phyloP scores from a whole-genome alignment of 257 asterid species.

The Salvia splendens region DNA sequence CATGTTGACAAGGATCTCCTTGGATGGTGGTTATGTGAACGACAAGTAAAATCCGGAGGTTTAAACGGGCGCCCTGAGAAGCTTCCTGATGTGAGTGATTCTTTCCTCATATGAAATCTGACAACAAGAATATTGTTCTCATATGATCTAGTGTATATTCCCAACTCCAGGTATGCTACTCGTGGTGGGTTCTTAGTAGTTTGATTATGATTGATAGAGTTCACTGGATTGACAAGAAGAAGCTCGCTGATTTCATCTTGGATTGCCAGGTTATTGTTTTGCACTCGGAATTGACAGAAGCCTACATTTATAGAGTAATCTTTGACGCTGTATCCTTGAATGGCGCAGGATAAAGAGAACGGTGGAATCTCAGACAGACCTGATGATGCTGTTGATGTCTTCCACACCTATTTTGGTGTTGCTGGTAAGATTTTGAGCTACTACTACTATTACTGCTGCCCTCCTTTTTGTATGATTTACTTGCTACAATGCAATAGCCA shows the following conservation, averaged over 20 bases:
- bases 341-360: slow-evolving; percentile 74
- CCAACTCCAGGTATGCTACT: slow-evolving; percentile 83
- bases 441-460: no score
- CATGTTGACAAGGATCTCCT: slow-evolving; percentile 95
- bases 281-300: no score
- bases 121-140: background rate
- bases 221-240: slow-evolving; percentile 88
- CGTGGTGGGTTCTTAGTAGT: slow-evolving; percentile 99
- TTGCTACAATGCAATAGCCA: no score
- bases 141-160: background rate
- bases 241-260: slow-evolving; percentile 75
- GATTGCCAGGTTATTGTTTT: slow-evolving; percentile 68
- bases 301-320: background rate
- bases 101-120: slow-evolving; percentile 5
- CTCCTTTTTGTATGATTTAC: no score
- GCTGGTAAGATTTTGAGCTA: slow-evolving; percentile 57
- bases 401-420: slow-evolving; percentile 83
- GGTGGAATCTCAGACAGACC: slow-evolving; percentile 98
- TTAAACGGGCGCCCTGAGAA: slow-evolving; percentile 98
- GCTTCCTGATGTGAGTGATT: slow-evolving; percentile 88
- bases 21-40: slow-evolving; percentile 97
- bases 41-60: slow-evolving; percentile 95
- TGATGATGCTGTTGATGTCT: slow-evolving; percentile 90
- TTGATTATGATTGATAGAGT: slow-evolving; percentile 89
- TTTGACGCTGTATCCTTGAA: background rate